Evolutionary conservation across 2,329 filamentous ascomycete genomes (phyloP), one percentile per base, ranked within the genome.

Genomic region (Xylaria sp.): DNA sequence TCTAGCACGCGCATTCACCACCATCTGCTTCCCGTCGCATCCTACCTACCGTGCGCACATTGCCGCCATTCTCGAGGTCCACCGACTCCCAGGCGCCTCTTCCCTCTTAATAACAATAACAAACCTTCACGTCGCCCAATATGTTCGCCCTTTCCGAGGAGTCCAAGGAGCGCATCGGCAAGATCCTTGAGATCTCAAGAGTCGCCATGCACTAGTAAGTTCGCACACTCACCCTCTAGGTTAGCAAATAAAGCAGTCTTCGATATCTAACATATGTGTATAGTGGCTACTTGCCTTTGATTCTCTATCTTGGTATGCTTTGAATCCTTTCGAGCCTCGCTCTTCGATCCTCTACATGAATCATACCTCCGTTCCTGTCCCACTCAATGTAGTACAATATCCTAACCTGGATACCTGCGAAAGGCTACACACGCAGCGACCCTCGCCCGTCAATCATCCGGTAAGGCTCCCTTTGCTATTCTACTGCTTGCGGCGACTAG

Each of bases 111-210:
- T n/a, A n/a, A 14, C 15, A 47, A 21, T n/a, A 33, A 15, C 31
- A 45, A 33, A 40, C 15, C 53, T 38, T 42, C 4, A 31, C 9
- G 9, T 9, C 57, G 52, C 72, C 67, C 77, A 84, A 71, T 56
- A 87, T 87, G 84, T 84, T 87, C 67, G 76, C 83, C 74, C 89
- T 98, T 70, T 98, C 95, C 54, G 95, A 99, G 81, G 95, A 99
- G 83, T 93, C 94, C 76, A 98, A 98, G 94, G 95, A 99, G 89
- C 93, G 95, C 84, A 97, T 99, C 80, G 89, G 92, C 75, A 94
- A 94, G 84, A 86, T 98, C 82, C 95, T 99, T 78, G 95, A 98
- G 80, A 83, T 97, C 78, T 95, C 93, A 66, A 89, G 94, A 74
- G 89, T 97, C 73, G 93, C 92, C 63, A 91, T 99, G 75, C 95